Evolutionary conservation across 2,329 filamentous ascomycete species (phyloP).

Genomic region (Karstenula rhodostoma): DNA sequence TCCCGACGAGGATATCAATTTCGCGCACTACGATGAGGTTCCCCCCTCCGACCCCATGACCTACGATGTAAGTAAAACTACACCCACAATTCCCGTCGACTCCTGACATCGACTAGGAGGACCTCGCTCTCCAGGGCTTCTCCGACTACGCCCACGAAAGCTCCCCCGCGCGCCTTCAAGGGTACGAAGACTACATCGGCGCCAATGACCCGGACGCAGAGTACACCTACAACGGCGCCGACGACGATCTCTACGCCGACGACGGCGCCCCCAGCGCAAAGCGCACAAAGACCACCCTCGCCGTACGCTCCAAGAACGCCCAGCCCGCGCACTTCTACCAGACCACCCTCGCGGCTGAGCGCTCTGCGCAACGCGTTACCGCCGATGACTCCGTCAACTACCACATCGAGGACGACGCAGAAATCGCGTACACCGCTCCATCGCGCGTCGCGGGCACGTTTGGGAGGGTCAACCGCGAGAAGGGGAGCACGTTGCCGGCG

Average conservation of each 20-base stretch:
- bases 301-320: slow-evolving; percentile 22
- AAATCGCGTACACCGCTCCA: slow-evolving; percentile 14
- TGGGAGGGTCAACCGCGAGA: slow-evolving; percentile 28
- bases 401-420: slow-evolving; percentile 31
- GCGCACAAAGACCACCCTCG: slow-evolving; percentile 1
- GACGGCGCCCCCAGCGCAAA: not conserved
- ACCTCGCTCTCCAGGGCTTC: slow-evolving; percentile 30
- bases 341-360: slow-evolving; percentile 16
- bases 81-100: not conserved
- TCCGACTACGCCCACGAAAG: slow-evolving; percentile 18
- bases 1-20: not conserved
- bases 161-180: slow-evolving; percentile 18
- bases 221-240: not conserved
- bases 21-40: not conserved
- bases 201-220: not conserved
- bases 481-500: slow-evolving; percentile 50
- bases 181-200: slow-evolving; percentile 18
- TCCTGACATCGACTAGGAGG: slow-evolving; percentile 17
- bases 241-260: not conserved
- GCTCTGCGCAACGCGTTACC: slow-evolving; percentile 21
- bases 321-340: slow-evolving; percentile 17
- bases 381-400: slow-evolving; percentile 28
- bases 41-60: not conserved
- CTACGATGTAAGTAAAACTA: not conserved
- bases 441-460: slow-evolving; percentile 33